Percentiles rank a stretch among this genome's conserved stretches.
phyloP scores from a whole-genome alignment of 2,329 filamentous ascomycete species.

The Botrytis porri region DNA sequence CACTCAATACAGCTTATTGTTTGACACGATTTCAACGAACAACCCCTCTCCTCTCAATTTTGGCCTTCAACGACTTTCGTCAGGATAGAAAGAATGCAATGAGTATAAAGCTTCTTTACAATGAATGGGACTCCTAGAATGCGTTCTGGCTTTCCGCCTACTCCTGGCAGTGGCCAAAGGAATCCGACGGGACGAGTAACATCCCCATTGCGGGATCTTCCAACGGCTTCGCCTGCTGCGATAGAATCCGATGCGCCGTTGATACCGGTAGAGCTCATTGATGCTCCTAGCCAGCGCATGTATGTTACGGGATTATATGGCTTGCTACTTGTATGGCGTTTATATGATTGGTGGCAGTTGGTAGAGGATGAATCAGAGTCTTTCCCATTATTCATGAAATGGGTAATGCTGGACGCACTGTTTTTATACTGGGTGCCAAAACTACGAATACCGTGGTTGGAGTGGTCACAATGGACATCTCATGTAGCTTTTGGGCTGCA shows the following conservation, averaged over 20 bases:
- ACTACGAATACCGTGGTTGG: constrained; percentile 92
- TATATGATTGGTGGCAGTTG: constrained; percentile 80
- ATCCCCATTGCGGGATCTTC: constrained; percentile 34
- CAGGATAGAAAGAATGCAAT: constrained; percentile 46
- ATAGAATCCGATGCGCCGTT: constrained; percentile 51
- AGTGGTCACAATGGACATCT: constrained; percentile 69
- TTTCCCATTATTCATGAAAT: constrained; percentile 91
- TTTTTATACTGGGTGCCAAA: constrained; percentile 86
- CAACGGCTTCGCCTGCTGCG: constrained; percentile 23
- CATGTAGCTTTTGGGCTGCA: constrained; percentile 70
- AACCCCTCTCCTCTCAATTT: not conserved
- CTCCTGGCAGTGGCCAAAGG: constrained; percentile 54
- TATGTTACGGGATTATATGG: constrained; percentile 81
- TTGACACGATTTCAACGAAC: constrained; percentile 2
- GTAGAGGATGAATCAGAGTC: constrained; percentile 81
- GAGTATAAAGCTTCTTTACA: not conserved
- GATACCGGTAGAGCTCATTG: constrained; percentile 77
- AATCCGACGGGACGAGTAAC: constrained; percentile 32
- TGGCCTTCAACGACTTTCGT: constrained; percentile 22
- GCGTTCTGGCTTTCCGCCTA: constrained; percentile 77
- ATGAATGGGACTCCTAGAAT: constrained; percentile 75
- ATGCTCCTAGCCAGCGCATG: constrained; percentile 86
- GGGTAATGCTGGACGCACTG: constrained; percentile 79
- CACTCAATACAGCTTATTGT: not conserved
- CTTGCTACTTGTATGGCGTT: constrained; percentile 72